These are phyloP conservation scores for Helminthosporium solani DNA, from an alignment of 2,329 filamentous ascomycete genomes.

Conservation along the genomic window DNA sequence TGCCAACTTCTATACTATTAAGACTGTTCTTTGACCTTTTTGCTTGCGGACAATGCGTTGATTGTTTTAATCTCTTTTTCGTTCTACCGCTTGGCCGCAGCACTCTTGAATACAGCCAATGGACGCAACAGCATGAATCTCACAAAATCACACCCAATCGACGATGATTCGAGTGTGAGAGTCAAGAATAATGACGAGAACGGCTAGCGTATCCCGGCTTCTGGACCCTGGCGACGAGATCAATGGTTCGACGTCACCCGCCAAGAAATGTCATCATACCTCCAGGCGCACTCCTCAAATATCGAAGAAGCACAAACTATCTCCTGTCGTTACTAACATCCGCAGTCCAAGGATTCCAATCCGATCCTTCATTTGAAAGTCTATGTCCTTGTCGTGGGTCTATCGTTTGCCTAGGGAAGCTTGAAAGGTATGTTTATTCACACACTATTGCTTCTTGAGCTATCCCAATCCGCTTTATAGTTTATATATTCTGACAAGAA, in stretches of 20 bases:
- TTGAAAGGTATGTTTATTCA: too few relatives aligned
- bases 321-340: neutral
- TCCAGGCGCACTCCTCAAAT: conserved; percentile 1
- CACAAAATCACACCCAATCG: conserved; percentile 14
- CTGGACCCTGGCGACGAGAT: conserved; percentile 15
- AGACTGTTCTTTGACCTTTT: too few relatives aligned
- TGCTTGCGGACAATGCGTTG: too few relatives aligned
- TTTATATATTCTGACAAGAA: neutral
- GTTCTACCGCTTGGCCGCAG: neutral
- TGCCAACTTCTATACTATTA: too few relatives aligned
- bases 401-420: too few relatives aligned
- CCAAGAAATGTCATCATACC: conserved; percentile 29
- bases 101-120: neutral
- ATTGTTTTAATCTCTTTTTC: neutral
- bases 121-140: neutral
- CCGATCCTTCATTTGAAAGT: neutral
- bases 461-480: neutral
- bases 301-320: neutral
- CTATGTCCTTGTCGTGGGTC: too few relatives aligned
- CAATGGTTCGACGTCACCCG: conserved; percentile 25
- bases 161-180: conserved; percentile 20
- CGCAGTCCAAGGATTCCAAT: neutral
- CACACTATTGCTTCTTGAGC: too few relatives aligned
- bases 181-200: conserved; percentile 7
- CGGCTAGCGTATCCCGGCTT: conserved; percentile 8